Evolutionary conservation across 352 stramenopile genomes (phyloP).

Genomic region (Phytophthora pistaciae): DNA sequence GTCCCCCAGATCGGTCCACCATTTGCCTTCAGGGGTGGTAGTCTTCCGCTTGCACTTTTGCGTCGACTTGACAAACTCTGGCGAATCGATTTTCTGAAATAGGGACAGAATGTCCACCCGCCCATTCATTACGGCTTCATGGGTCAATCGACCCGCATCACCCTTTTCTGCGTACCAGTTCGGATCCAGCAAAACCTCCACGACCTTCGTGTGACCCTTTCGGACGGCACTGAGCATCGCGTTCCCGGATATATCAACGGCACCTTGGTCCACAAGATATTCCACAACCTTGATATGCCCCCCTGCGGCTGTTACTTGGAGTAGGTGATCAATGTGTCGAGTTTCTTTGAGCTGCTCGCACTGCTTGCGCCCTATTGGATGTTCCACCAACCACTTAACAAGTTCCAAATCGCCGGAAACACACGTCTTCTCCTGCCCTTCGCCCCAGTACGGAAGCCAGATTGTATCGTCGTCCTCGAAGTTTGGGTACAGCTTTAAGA

Average conservation of each 20-base stretch:
- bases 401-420: neutral
- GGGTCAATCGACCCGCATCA: neutral
- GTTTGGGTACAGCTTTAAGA: neutral
- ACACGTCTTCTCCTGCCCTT: neutral
- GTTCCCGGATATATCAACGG: neutral
- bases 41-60: neutral
- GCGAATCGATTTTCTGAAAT: neutral
- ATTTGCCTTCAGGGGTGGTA: neutral
- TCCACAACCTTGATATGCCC: neutral
- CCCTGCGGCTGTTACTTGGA: neutral
- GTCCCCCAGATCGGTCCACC: neutral
- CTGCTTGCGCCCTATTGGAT: neutral
- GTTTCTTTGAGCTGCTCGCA: neutral
- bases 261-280: neutral
- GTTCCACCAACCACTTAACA: neutral
- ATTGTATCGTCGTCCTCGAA: neutral
- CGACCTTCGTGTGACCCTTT: neutral
- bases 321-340: neutral
- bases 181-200: neutral
- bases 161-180: neutral
- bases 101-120: neutral
- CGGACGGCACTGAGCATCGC: neutral
- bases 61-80: neutral
- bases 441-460: neutral
- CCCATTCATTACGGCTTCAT: neutral